Conservation (phyloP, 78 protist genomes). For the Dictyostelium brefeldianum region DNA sequence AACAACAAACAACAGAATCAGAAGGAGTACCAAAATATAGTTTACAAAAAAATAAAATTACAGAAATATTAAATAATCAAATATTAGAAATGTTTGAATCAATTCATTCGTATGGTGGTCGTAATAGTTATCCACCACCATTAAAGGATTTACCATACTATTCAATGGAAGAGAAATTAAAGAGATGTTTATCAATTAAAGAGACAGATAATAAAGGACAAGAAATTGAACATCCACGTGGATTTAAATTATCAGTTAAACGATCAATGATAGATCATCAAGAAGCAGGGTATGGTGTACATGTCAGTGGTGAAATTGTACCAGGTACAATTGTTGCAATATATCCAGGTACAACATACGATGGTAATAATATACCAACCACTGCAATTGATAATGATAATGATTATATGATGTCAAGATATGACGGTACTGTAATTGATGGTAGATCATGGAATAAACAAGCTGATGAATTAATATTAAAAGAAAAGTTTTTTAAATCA, state of each 20-base stretch:
- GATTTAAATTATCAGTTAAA: constrained; percentile 26
- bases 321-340: constrained; percentile 73
- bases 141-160: constrained; percentile 30
- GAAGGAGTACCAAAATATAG: neutral
- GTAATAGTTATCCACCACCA: constrained; percentile 56
- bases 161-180: constrained; percentile 41
- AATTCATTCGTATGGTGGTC: constrained; percentile 39
- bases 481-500: neutral
- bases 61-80: constrained; percentile 15
- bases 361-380: constrained; percentile 1
- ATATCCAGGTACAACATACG: constrained; percentile 63
- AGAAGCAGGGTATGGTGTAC: constrained; percentile 74
- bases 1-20: too few relatives aligned
- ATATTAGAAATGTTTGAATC: constrained; percentile 4
- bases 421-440: constrained; percentile 62
- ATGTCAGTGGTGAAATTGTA: constrained; percentile 25
- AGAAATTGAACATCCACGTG: constrained; percentile 52
- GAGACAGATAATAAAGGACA: constrained; percentile 20
- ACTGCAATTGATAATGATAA: neutral
- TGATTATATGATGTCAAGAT: constrained; percentile 72
- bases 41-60: neutral
- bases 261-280: constrained; percentile 34
- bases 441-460: constrained; percentile 53
- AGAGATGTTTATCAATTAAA: constrained; percentile 31
- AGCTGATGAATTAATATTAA: constrained; percentile 11